Conservation (phyloP, 805 yeast genomes). For the Myxozyma neglecta region DNA sequence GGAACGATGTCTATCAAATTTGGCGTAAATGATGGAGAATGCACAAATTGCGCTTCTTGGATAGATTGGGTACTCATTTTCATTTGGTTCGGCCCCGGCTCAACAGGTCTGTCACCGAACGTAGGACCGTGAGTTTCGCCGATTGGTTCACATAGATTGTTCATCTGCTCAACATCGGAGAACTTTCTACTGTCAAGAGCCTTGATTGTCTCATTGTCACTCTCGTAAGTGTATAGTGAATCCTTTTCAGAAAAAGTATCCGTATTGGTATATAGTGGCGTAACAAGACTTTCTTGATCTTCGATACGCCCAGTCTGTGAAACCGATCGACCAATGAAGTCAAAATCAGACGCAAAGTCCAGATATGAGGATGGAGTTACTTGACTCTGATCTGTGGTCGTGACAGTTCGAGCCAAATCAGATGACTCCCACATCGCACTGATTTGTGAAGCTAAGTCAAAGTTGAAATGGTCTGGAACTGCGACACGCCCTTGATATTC, state of each 20-base stretch:
- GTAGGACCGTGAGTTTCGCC: conserved; percentile 1
- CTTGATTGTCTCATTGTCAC: conserved; percentile 2
- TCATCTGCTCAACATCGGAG: background rate
- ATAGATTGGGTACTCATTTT: background rate
- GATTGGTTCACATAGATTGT: conserved; percentile 5
- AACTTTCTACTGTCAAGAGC: background rate
- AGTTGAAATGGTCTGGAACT: background rate
- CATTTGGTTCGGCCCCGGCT: background rate
- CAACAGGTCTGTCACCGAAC: background rate
- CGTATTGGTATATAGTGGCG: conserved; percentile 8
- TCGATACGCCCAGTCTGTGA: background rate
- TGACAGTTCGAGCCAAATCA: conserved; percentile 2
- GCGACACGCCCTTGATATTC: background rate
- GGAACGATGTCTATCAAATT: background rate
- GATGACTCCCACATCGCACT: conserved; percentile 11
- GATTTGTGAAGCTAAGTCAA: conserved; percentile 11
- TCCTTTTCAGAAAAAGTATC: background rate
- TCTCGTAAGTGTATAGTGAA: background rate
- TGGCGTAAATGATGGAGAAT: background rate
- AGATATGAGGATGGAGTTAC: background rate
- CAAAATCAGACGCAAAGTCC: conserved; percentile 1
- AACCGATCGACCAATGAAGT: conserved; percentile 8
- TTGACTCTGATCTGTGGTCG: background rate
- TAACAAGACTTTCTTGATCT: conserved; percentile 6
- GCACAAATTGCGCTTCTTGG: background rate